phyloP scores from a whole-genome alignment of 1,284 basidiomycete species.

The Caloboletus firmus region DNA sequence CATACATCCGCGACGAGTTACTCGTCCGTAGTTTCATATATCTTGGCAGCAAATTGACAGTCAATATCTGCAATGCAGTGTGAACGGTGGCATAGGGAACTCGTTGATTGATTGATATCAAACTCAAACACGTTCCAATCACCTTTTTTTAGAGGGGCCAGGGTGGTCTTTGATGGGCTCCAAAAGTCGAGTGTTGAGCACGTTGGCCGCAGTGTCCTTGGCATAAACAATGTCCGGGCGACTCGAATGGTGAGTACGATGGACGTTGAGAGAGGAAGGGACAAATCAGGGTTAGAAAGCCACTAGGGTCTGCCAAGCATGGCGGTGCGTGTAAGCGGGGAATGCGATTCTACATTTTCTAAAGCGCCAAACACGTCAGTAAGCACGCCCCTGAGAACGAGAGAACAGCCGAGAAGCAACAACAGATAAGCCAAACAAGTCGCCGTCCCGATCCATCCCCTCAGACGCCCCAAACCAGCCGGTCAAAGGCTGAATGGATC shows the following conservation, averaged over 20 bases:
- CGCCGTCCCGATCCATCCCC: slow-evolving; percentile 22
- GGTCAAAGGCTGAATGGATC: slow-evolving; percentile 4
- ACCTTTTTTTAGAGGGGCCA: background rate
- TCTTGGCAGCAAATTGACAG: background rate
- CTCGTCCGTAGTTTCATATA: slow-evolving; percentile 3
- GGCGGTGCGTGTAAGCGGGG: slow-evolving; percentile 11
- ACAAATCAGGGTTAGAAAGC: slow-evolving; percentile 3
- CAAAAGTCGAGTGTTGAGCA: slow-evolving; percentile 9
- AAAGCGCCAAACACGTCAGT: slow-evolving; percentile 16
- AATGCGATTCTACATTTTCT: slow-evolving; percentile 7
- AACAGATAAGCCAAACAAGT: slow-evolving; percentile 10
- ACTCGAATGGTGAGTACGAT: background rate
- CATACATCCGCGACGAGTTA: slow-evolving; percentile 2
- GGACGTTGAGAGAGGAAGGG: background rate
- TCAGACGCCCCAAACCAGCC: background rate
- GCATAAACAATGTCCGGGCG: slow-evolving; percentile 10
- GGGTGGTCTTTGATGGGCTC: slow-evolving; percentile 16
- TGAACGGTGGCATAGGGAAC: background rate
- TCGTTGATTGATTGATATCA: slow-evolving; percentile 4
- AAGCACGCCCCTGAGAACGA: slow-evolving; percentile 1
- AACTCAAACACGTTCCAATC: background rate
- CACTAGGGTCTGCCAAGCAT: slow-evolving; percentile 4
- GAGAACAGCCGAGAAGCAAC: slow-evolving; percentile 11
- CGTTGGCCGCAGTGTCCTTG: background rate
- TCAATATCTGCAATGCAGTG: slow-evolving; percentile 3